Base-by-base conservation (phyloP, 306 rosid genomes). In the Albizia julibrissin region DNA sequence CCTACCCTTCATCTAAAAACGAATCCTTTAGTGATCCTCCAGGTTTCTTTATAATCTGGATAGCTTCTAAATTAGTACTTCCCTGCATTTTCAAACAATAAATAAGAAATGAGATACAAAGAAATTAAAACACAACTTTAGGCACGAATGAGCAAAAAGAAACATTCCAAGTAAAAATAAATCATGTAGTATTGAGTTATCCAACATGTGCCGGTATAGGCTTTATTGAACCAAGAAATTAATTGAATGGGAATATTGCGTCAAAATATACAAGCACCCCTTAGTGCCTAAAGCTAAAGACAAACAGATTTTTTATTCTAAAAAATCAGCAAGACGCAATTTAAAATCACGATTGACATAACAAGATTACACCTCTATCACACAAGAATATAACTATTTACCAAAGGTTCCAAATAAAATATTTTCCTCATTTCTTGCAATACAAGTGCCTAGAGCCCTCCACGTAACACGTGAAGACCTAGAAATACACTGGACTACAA, bases 41-140 rank as follows among this genome's bases (percentile, higher is more conserved):
- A 18, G 98, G 98, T 87, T 95, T 95, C 93, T 93, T 95, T 84
- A 95, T 92, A 77, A 93, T 93, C 86, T 93, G 98, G 76, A 95
- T 92, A 22, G 99, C 69, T 87, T 95, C 98, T 75, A 95, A 90
- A 88, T 95, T 95, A 78, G 99, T 95, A 87, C 98, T 95, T 21
- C 99, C 98, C 98, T 95, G 98, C 82, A 91, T 84, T 83, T 83
- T 72, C 16, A 68, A 86, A 75, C 66, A 71, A 18, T 4, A 54
- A 1, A 40, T 0, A 43, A 54, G 59, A 69, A 43, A 14, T 21
- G 8, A 37, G 69, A 59, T 21, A 24, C 19, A 62, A 34, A 54
- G 15, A 80, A 80, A 46, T 34, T 26, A 26, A 26, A 44, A 39
- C 9, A 37, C n/a, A 75, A 62, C 19, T 11, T 52, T 19, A 0